Percentiles rank a stretch among this genome's conserved stretches.
Evolutionary conservation across 2,329 filamentous ascomycete genomes (phyloP).

Genomic region (Zalaria sp.): DNA sequence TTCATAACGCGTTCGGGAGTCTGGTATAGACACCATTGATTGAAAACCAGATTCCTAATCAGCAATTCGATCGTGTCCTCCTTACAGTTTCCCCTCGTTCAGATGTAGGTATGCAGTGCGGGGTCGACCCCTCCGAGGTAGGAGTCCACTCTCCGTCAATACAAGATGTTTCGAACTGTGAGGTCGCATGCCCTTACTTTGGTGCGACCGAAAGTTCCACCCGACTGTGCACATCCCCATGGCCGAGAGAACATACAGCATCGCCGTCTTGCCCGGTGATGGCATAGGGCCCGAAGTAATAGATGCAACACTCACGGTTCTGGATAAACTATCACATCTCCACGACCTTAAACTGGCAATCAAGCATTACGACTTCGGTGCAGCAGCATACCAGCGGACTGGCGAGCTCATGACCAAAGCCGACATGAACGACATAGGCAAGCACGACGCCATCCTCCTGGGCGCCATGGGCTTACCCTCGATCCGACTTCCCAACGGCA

Average conservation of each 20-base stretch:
- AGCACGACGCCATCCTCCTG: constrained; percentile 36
- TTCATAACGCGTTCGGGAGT: too few species aligned
- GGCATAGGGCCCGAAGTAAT: background rate
- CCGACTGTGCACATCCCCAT: too few species aligned
- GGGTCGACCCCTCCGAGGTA: too few species aligned
- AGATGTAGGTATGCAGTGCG: too few species aligned
- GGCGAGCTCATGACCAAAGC: constrained; percentile 29
- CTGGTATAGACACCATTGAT: too few species aligned
- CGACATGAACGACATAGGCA: constrained; percentile 29
- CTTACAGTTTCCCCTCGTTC: too few species aligned
- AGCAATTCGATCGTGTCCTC: too few species aligned
- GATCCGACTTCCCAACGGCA: constrained; percentile 11
- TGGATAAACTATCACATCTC: background rate
- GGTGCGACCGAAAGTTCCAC: too few species aligned
- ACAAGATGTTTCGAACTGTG: too few species aligned
- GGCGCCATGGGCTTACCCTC: constrained; percentile 38
- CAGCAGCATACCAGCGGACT: background rate
- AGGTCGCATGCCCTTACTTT: too few species aligned
- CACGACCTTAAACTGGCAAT: background rate
- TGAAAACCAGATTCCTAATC: too few species aligned
- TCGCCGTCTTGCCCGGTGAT: background rate
- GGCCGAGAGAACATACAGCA: background rate
- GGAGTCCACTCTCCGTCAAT: too few species aligned
- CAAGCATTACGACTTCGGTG: background rate
- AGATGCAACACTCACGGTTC: background rate